Evolutionary conservation across 2,329 filamentous ascomycete genomes (phyloP), one percentile per base, ranked within the genome.

Genomic region (Fusarium stilboides): DNA sequence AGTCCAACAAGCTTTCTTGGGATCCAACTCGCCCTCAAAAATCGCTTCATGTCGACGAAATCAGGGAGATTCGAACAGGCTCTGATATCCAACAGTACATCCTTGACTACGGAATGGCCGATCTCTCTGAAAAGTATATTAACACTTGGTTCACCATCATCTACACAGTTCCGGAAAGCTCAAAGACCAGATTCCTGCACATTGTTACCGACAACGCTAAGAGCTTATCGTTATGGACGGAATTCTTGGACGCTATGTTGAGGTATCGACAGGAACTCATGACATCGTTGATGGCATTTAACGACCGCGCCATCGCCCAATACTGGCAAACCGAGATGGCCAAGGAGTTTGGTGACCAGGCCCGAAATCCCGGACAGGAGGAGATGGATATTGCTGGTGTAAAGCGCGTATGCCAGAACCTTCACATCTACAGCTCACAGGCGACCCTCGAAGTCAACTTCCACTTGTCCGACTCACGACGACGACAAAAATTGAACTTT

Each of bases 1-100:
- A 95, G 75, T 88, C 92, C 3, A 94, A 92, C 64, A 96, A 94
- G 79, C 92, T 99, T 24, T 92, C 87, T 26, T 98, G 95, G 95
- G 92, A 97, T 78, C 87, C 89, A 46, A 88, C 87, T 10, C 90
- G 93, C 36, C 90, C 92, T 1, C 88, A 89, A 24, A 98, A 98
- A 78, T 90, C 89, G 54, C 92, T 99, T 69, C 97, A 97, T 78
- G 93, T 99, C 67, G 96, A 99, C 75, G 94, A 98, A 77, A 95
- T 99, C 74, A 92, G 93, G 75, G 94, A 97, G 76, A 94, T 98
- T 47, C 90, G 94, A 66, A 89, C 91, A 34, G 94, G 93, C 19
- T 87, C 88, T 14, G 93, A 98, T 77, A 93, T 95, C 19, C 89
- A 92, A 59, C 95, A 97, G 77, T 97, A 97, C 77, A 91, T 93